Percentiles rank a stretch among this genome's conserved stretches.
phyloP scores from a whole-genome alignment of 495 filamentous ascomycete species.

The Aspergillus taichungensis region DNA sequence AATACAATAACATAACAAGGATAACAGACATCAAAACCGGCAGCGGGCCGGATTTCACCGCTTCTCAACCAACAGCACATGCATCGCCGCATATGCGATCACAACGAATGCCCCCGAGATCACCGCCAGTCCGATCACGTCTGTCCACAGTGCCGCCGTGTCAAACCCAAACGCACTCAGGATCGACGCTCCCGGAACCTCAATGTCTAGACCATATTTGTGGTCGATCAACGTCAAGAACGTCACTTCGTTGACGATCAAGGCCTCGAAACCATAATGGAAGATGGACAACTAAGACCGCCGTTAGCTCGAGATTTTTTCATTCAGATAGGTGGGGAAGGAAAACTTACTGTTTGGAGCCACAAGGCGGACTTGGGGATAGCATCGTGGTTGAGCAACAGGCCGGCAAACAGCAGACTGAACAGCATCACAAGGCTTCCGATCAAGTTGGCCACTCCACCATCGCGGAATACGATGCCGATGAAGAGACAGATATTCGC shows the following conservation, averaged over 20 bases:
- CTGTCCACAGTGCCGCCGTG: slow-evolving; percentile 71
- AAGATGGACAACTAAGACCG: slow-evolving; percentile 76
- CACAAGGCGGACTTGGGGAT: slow-evolving; percentile 78
- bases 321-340: neutral
- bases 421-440: slow-evolving; percentile 97
- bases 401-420: slow-evolving; percentile 84
- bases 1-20: neutral
- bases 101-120: slow-evolving; percentile 80
- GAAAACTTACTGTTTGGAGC: slow-evolving; percentile 64
- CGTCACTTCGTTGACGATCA: slow-evolving; percentile 97
- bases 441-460: slow-evolving; percentile 88
- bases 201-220: slow-evolving; percentile 92
- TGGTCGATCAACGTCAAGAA: slow-evolving; percentile 83
- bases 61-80: slow-evolving; percentile 87
- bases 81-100: slow-evolving; percentile 87
- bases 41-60: slow-evolving; percentile 37
- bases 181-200: slow-evolving; percentile 90
- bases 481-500: slow-evolving; percentile 92
- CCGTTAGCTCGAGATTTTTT: slow-evolving; percentile 7
- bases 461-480: slow-evolving; percentile 87
- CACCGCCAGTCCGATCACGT: slow-evolving; percentile 71
- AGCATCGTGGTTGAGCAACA: slow-evolving; percentile 87
- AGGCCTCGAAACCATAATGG: slow-evolving; percentile 93
- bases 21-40: slow-evolving; percentile 1
- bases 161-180: slow-evolving; percentile 90